Evolutionary conservation across 2,329 filamentous ascomycete species (phyloP), one percentile per base, ranked within the genome.

Genomic region (Zymoseptoria ardabiliae): DNA sequence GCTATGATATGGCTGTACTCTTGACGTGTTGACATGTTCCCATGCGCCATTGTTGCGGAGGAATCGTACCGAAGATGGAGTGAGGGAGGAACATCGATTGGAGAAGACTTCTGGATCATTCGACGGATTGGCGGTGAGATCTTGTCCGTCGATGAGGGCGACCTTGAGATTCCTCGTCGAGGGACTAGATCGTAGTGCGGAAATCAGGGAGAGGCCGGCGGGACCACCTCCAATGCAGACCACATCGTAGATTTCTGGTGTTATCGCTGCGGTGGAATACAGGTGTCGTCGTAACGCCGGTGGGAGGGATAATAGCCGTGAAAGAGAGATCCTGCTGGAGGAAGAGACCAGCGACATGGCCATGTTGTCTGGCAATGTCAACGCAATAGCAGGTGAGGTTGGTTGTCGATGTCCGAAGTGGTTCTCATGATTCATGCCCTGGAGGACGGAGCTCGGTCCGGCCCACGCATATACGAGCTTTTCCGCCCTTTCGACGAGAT

Each of bases 81-180:
- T 99, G 58, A 99, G 81, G 54, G 93, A 97, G 78, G 90, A 96
- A 77, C 93, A 96, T 70, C 94, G 87, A 77, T 99, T 97, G 61
- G 93, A 96, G 78, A 87, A 99, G 67, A 84, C 80, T 56, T 84
- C 82, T 2, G 85, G 84, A 7, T 89, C 84, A 56, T 83, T 83
- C 79, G 87, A 91, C 22, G 82, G 76, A 54, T 82, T 82, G 56
- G 83, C 81, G 69, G 87, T 78, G 35, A 99, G 83, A 71, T 95
- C 87, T 76, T 97, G 92, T 41, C 87, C 87, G 79, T 99, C 94
- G 69, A 99, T 83, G 61, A 99, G 85, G 61, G 93, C 94, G 50
- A 97, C 83, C 68, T 88, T 89, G 23, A 99, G 84, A 62, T 85
- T 81, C 28, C 87, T 84, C 2, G 94, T 72, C n/a, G 66, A 61